These are phyloP conservation scores for Diatrype stigma DNA, from an alignment of 2,329 filamentous ascomycete genomes.

Conservation along the genomic window DNA sequence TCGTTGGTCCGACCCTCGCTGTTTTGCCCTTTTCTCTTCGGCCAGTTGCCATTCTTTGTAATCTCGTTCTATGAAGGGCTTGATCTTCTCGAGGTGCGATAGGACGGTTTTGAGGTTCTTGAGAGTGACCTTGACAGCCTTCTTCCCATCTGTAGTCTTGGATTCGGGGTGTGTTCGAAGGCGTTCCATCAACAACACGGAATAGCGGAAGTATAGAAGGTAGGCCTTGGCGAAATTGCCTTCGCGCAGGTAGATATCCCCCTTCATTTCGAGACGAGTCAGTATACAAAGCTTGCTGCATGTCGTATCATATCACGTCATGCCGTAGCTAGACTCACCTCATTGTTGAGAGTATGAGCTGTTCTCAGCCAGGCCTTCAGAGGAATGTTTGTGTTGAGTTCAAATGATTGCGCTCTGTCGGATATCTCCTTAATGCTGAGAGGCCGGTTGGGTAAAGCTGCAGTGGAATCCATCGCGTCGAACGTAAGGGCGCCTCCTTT, in stretches of 20 bases:
- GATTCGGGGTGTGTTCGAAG: constrained; percentile 74
- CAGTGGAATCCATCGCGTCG: constrained; percentile 22
- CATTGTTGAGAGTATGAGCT: constrained; percentile 72
- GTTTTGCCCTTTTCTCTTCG: constrained; percentile 36
- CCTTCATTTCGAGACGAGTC: constrained; percentile 47
- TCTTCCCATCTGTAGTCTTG: constrained; percentile 60
- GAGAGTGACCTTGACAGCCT: constrained; percentile 51
- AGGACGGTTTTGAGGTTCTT: constrained; percentile 56
- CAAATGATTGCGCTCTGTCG: constrained; percentile 70
- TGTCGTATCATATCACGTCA: not conserved
- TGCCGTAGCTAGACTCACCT: constrained; percentile 50
- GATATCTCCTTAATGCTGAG: constrained; percentile 74
- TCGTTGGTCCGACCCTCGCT: constrained; percentile 14
- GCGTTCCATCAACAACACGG: constrained; percentile 73
- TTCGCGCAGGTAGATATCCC: constrained; percentile 78
- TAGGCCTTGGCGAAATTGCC: constrained; percentile 86
- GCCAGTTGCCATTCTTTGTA: constrained; percentile 64
- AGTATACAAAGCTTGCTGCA: not conserved
- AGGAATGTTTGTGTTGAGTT: constrained; percentile 72
- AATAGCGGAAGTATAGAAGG: constrained; percentile 85
- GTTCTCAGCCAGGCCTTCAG: constrained; percentile 80
- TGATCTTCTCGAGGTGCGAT: constrained; percentile 69
- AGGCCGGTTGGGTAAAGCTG: constrained; percentile 43
- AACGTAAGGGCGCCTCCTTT: too few species aligned
- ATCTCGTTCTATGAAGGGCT: constrained; percentile 69